Evolutionary conservation across 805 yeast genomes (phyloP), one percentile per base, ranked within the genome.

Genomic region (Diddensiella transvaalensis): DNA sequence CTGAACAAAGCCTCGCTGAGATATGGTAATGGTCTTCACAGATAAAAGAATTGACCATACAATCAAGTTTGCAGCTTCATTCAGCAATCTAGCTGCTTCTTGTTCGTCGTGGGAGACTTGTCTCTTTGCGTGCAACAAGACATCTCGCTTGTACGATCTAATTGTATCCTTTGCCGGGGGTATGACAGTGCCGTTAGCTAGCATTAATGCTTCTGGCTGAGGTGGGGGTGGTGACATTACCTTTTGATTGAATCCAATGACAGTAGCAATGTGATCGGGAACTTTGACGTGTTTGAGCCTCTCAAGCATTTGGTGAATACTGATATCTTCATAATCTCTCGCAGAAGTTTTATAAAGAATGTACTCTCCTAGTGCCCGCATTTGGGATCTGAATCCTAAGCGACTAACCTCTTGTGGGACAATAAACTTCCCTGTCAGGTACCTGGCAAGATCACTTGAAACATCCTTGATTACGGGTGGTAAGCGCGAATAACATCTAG

Each of bases 11-110:
- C 8, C 38, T 35, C 38, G 21, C 8, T 35, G 38, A 32, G 41
- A 49, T 15, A 49, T 29, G 18, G 44, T 42, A 4, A 49, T 36
- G 8, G 44, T 38, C 11, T 35, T 26, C 17, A 49, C 46, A 1
- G 48, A 38, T 3, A 49, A 35, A 10, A 35, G 36, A 3, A 46
- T 30, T 6, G 47, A 48, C 50, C 53, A 49, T 1, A 42, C 40
- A 10, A 49, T 45, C 21, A 49, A 21, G 22, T 46, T 42, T 24
- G 47, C 42, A 11, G 50, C 47, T 21, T 40, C 50, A 18, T 46
- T 40, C 13, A 44, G 21, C 17, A 49, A n/a, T 3, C 40, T 39
- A 3, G 46, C 40, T 21, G 23, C 30, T 32, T 49, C 51, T 11
- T 37, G 38, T 26, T 47, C 48, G 10, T 38, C 42, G 23, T 49